Evolutionary conservation across 2,329 filamentous ascomycete genomes (phyloP).

Genomic region (Dothideomycetes sp.): DNA sequence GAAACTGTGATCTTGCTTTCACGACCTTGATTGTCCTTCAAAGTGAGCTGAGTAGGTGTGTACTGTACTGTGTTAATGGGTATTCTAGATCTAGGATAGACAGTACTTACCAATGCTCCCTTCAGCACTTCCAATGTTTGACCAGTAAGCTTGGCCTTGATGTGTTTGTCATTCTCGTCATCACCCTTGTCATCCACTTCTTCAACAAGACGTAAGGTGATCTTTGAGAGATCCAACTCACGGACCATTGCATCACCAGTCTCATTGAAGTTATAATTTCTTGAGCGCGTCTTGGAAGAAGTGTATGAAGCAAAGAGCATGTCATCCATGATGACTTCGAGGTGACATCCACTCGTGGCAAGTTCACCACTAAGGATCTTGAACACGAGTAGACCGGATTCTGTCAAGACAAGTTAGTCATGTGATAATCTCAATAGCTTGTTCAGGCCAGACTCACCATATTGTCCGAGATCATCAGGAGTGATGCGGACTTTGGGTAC

Average conservation of each 20-base stretch:
- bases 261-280: conserved; percentile 69
- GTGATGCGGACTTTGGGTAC: conserved; percentile 70
- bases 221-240: conserved; percentile 90
- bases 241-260: conserved; percentile 84
- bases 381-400: conserved; percentile 90
- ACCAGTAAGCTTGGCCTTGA: conserved; percentile 73
- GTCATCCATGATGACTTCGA: conserved; percentile 91
- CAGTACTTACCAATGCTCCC: conserved; percentile 66
- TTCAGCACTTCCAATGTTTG: conserved; percentile 81
- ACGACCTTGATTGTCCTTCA: conserved; percentile 69
- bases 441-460: conserved; percentile 45
- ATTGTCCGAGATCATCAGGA: conserved; percentile 69
- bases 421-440: not conserved
- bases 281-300: conserved; percentile 64
- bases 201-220: conserved; percentile 79
- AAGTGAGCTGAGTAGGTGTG: conserved; percentile 72
- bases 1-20: conserved; percentile 78
- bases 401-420: conserved; percentile 41
- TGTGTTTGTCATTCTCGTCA: conserved; percentile 55
- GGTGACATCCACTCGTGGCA: conserved; percentile 61
- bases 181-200: conserved; percentile 66
- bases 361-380: conserved; percentile 86
- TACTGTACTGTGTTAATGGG: too few species aligned
- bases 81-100: conserved; percentile 14
- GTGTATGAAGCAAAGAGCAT: conserved; percentile 84